These are phyloP conservation scores for Saccharomyces kudriavzevii DNA, from an alignment of 805 yeast genomes.

Conservation along the genomic window DNA sequence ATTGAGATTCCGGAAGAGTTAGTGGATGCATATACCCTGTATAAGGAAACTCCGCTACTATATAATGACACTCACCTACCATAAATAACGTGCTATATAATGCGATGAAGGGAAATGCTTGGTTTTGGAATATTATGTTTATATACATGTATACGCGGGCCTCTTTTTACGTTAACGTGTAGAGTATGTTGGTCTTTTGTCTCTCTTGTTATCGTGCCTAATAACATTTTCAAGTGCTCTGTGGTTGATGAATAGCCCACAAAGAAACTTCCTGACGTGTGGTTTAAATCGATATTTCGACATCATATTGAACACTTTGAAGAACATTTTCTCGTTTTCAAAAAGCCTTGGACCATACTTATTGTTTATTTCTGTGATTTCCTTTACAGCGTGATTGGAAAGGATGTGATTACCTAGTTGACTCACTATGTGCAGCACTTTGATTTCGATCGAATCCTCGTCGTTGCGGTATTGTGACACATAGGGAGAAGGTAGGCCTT, in stretches of 20 bases:
- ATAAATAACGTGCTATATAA: neutral
- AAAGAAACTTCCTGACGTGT: conserved; percentile 53
- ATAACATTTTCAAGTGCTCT: conserved; percentile 45
- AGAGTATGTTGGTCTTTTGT: neutral
- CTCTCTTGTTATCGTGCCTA: conserved; percentile 35
- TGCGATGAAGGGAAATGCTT: neutral
- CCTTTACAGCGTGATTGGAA: conserved; percentile 48
- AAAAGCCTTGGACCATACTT: conserved; percentile 43
- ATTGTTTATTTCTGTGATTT: conserved; percentile 46
- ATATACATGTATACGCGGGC: neutral
- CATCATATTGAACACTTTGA: conserved; percentile 42
- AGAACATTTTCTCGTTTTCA: conserved; percentile 48
- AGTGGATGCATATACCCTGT: conserved; percentile 20
- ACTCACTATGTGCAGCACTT: conserved; percentile 36
- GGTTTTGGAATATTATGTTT: neutral
- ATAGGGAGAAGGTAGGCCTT: neutral
- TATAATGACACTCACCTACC: conserved; percentile 18
- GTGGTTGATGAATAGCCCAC: conserved; percentile 53
- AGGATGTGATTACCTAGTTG: conserved; percentile 49
- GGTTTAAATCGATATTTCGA: conserved; percentile 54
- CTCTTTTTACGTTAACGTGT: neutral
- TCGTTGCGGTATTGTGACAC: conserved; percentile 6
- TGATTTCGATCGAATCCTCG: conserved; percentile 26
- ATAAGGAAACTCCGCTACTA: conserved; percentile 23
- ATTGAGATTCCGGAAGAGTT: conserved; percentile 21